phyloP scores from a whole-genome alignment of 495 filamentous ascomycete species.

The Tricharina praecox region DNA sequence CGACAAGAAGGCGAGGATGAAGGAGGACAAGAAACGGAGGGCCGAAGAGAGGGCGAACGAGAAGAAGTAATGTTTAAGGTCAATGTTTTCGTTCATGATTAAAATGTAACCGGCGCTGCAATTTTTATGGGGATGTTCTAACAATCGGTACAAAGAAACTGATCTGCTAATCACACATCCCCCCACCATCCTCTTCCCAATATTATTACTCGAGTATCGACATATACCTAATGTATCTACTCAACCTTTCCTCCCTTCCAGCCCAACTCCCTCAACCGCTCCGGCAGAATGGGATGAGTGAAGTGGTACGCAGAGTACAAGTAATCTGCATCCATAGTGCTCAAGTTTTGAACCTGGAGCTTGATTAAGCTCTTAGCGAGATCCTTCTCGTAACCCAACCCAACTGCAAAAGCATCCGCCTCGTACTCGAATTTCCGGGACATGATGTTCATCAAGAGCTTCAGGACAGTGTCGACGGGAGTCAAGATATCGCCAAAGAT shows the following conservation, averaged over 20 bases:
- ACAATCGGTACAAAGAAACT: too few relatives aligned
- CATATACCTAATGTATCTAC: conserved; percentile 8
- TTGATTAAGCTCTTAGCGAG: conserved; percentile 81
- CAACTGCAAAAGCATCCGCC: conserved; percentile 76
- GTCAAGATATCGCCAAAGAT: conserved; percentile 87
- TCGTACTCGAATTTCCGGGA: conserved; percentile 89
- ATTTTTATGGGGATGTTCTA: too few relatives aligned
- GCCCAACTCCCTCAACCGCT: conserved; percentile 74
- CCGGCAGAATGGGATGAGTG: conserved; percentile 89
- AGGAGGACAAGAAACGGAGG: conserved; percentile 16
- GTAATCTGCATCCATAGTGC: conserved; percentile 97
- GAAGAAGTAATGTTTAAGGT: conserved; percentile 3
- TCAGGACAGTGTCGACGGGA: conserved; percentile 80
- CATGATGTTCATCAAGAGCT: conserved; percentile 88
- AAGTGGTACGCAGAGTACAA: conserved; percentile 96
- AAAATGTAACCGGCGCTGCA: too few relatives aligned
- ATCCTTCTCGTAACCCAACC: conserved; percentile 69
- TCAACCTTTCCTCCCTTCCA: conserved; percentile 48
- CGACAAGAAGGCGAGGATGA: conserved; percentile 20
- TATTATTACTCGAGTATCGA: too few relatives aligned
- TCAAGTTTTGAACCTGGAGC: conserved; percentile 93
- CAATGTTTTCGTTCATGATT: too few relatives aligned
- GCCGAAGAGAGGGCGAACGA: conserved; percentile 19
- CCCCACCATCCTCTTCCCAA: too few relatives aligned
- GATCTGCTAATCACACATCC: too few relatives aligned